Conservation (phyloP, 805 yeast species). For the Suhomyces prunicola region DNA sequence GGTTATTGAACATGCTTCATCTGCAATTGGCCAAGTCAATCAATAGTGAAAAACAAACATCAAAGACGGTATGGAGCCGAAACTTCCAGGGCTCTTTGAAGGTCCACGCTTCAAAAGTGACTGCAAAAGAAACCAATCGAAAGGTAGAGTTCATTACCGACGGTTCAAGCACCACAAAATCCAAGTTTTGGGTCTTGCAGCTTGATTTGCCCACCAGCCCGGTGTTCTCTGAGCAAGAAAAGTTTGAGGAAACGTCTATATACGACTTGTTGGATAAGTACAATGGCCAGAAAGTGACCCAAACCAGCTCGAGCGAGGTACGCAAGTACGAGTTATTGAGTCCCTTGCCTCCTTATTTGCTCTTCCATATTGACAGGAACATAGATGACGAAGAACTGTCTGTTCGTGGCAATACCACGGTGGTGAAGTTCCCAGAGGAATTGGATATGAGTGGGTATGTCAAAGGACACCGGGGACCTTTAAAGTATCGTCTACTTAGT, state of each 20-base stretch:
- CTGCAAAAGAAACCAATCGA: constrained; percentile 10
- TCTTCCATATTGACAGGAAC: constrained; percentile 55
- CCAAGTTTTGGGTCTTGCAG: constrained; percentile 50
- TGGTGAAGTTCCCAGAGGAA: constrained; percentile 55
- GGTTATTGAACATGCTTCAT: constrained; percentile 52
- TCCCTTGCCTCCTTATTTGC: constrained; percentile 50
- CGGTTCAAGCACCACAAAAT: neutral
- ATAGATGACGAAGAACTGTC: constrained; percentile 10
- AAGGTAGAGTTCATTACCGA: constrained; percentile 24
- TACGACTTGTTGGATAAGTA: constrained; percentile 43
- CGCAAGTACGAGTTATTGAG: constrained; percentile 36
- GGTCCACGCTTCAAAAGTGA: constrained; percentile 17
- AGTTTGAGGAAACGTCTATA: constrained; percentile 53
- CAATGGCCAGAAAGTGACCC: constrained; percentile 25
- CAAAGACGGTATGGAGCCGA: constrained; percentile 25
- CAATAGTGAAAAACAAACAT: constrained; percentile 4
- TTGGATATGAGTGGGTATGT: constrained; percentile 36
- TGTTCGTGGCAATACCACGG: constrained; percentile 41
- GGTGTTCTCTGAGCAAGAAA: constrained; percentile 35
- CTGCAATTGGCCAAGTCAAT: constrained; percentile 21
- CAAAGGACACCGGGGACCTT: constrained; percentile 14
- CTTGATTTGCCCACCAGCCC: constrained; percentile 61
- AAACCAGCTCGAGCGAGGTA: constrained; percentile 31
- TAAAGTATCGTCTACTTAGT: constrained; percentile 34
- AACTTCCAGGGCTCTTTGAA: constrained; percentile 54